Evolutionary conservation across 2,329 filamentous ascomycete species (phyloP).

Genomic region (Ophiostoma piceae): DNA sequence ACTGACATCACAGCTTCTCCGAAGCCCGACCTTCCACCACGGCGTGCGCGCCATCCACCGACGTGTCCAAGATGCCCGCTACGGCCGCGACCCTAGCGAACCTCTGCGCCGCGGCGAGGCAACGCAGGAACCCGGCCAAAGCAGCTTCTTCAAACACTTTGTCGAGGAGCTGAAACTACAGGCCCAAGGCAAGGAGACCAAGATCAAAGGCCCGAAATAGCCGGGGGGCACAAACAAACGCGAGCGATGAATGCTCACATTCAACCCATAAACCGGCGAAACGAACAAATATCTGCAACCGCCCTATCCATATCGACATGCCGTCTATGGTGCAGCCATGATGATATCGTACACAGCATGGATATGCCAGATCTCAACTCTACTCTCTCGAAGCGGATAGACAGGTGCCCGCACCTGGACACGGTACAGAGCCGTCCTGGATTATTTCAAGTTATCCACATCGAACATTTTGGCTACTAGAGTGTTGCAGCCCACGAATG

Average conservation of each 20-base stretch:
- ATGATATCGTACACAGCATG: not conserved
- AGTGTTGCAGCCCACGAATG: not conserved
- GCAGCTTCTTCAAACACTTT: slow-evolving; percentile 45
- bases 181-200: slow-evolving; percentile 36
- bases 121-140: slow-evolving; percentile 38
- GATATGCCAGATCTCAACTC: not conserved
- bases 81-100: slow-evolving; percentile 48
- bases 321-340: not conserved
- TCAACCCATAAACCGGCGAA: not conserved
- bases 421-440: not conserved
- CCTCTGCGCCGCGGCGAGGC: slow-evolving; percentile 50
- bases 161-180: slow-evolving; percentile 49
- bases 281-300: not conserved
- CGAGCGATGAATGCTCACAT: not conserved
- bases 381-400: not conserved
- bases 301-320: not conserved
- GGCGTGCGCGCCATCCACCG: slow-evolving; percentile 48
- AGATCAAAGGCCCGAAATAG: not conserved
- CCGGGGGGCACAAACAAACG: not conserved
- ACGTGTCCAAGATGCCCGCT: slow-evolving; percentile 43
- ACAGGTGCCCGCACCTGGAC: not conserved
- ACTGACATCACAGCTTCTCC: slow-evolving; percentile 40
- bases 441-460: not conserved
- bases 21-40: slow-evolving; percentile 48
- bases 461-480: not conserved